phyloP scores from a whole-genome alignment of 225 moss, liverwort and hornwort species.

The Physcomitrium patens region DNA sequence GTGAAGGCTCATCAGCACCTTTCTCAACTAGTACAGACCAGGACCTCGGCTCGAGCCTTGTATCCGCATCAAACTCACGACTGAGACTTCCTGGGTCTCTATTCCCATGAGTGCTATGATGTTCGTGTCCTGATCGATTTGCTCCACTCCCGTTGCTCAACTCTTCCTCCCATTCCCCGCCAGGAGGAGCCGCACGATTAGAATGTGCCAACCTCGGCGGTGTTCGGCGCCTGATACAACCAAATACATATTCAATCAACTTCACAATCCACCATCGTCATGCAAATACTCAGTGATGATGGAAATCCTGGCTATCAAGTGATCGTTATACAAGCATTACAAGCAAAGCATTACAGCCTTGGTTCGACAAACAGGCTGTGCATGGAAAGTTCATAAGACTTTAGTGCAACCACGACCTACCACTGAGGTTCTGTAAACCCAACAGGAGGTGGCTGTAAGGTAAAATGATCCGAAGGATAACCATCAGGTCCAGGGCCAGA shows the following conservation, averaged over 20 bases:
- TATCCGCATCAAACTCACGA: constrained; percentile 69
- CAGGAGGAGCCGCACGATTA: constrained; percentile 51
- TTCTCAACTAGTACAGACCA: constrained; percentile 66
- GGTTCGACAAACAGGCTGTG: neutral
- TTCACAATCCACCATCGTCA: constrained; percentile 6
- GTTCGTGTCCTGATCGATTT: constrained; percentile 71
- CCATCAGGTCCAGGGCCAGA: constrained; percentile 61
- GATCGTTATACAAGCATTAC: neutral
- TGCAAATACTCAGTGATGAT: constrained; percentile 14
- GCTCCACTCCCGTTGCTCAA: constrained; percentile 91
- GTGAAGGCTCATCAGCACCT: constrained; percentile 61
- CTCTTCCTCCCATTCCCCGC: constrained; percentile 91
- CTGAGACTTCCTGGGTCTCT: constrained; percentile 76
- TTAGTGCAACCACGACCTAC: constrained; percentile 41
- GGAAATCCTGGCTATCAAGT: constrained; percentile 6
- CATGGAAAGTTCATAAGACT: neutral
- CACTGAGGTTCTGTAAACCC: constrained; percentile 77
- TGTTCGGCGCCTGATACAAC: constrained; percentile 71
- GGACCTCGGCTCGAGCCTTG: constrained; percentile 57
- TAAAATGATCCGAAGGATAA: constrained; percentile 66
- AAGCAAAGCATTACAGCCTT: constrained; percentile 18
- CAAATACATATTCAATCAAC: constrained; percentile 17
- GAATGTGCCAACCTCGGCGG: constrained; percentile 73
- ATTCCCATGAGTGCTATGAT: constrained; percentile 58
- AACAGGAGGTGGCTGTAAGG: constrained; percentile 68